Percentiles rank a stretch among this genome's conserved stretches.
phyloP scores from a whole-genome alignment of 129 eudicot genomes.

The Pseudognaphalium luteoalbum region DNA sequence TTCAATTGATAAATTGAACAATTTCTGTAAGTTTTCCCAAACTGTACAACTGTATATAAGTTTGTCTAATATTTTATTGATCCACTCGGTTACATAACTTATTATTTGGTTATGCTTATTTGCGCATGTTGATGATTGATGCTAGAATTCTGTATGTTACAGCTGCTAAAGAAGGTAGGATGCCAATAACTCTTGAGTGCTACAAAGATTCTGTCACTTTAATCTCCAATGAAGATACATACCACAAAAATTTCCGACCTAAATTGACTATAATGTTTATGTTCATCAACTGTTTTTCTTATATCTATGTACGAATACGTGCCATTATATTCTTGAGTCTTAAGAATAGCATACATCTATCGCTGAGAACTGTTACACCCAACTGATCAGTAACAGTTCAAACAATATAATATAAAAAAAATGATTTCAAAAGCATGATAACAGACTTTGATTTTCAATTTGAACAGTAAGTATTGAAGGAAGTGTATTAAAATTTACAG shows the following conservation, averaged over 20 bases:
- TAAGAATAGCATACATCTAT: slow-evolving; percentile 62
- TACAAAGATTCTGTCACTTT: no score
- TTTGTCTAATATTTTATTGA: no score
- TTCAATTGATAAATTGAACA: no score
- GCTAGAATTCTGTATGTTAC: no score
- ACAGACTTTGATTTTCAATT: slow-evolving; percentile 3
- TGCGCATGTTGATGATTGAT: no score
- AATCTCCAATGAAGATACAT: background rate
- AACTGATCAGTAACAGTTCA: slow-evolving; percentile 71
- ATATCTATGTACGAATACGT: background rate
- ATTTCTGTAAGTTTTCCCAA: no score
- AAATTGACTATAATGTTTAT: background rate
- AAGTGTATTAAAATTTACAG: slow-evolving; percentile 79
- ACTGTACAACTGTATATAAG: no score
- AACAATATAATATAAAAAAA: background rate
- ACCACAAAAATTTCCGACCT: background rate
- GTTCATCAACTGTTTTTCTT: background rate
- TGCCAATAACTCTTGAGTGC: no score
- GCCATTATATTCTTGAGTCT: background rate
- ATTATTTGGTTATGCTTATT: no score
- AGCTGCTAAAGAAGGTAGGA: no score
- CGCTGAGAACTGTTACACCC: slow-evolving; percentile 67
- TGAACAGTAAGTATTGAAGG: slow-evolving; percentile 77
- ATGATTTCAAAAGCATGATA: background rate
- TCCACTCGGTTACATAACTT: no score